Percentiles rank a stretch among this genome's conserved stretches.
Evolutionary conservation across 1,284 basidiomycete genomes (phyloP).

Genomic region (Peniophora sp.): DNA sequence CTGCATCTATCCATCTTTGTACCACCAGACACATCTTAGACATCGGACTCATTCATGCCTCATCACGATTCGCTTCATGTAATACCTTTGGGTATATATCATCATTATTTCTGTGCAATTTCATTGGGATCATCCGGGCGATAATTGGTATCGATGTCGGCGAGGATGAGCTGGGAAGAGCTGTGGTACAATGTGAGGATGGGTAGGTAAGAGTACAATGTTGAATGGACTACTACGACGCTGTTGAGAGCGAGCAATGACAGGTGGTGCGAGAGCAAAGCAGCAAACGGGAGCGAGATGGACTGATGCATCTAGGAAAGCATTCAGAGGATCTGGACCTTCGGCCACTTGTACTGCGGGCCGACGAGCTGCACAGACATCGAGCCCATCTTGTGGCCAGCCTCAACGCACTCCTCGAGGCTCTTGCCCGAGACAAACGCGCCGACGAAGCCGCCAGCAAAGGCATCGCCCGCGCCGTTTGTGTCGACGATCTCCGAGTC

Average conservation of each 20-base stretch:
- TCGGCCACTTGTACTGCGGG: slow-evolving; percentile 74
- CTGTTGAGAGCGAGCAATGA: slow-evolving; percentile 34
- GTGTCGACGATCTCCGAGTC: slow-evolving; percentile 87
- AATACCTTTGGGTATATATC: too few species aligned
- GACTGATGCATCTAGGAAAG: slow-evolving; percentile 7
- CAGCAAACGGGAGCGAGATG: neutral
- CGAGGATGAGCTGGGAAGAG: too few species aligned
- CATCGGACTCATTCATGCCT: too few species aligned
- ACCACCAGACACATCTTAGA: too few species aligned
- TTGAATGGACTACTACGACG: slow-evolving; percentile 11
- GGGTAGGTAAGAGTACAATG: neutral
- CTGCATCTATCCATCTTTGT: too few species aligned
- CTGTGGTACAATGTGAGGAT: too few species aligned
- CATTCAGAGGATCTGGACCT: slow-evolving; percentile 53
- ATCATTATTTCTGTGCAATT: too few species aligned
- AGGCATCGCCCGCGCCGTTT: slow-evolving; percentile 98
- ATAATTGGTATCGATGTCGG: too few species aligned
- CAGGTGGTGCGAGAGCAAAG: slow-evolving; percentile 1
- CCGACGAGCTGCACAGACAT: slow-evolving; percentile 89
- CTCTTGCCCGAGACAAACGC: slow-evolving; percentile 78
- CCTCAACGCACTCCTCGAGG: slow-evolving; percentile 74
- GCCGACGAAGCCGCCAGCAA: slow-evolving; percentile 95
- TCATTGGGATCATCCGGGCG: too few species aligned
- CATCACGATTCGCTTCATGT: too few species aligned
- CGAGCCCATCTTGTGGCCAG: slow-evolving; percentile 84